phyloP scores from a whole-genome alignment of 2,329 filamentous ascomycete genomes.

The Trichoderma sp. region DNA sequence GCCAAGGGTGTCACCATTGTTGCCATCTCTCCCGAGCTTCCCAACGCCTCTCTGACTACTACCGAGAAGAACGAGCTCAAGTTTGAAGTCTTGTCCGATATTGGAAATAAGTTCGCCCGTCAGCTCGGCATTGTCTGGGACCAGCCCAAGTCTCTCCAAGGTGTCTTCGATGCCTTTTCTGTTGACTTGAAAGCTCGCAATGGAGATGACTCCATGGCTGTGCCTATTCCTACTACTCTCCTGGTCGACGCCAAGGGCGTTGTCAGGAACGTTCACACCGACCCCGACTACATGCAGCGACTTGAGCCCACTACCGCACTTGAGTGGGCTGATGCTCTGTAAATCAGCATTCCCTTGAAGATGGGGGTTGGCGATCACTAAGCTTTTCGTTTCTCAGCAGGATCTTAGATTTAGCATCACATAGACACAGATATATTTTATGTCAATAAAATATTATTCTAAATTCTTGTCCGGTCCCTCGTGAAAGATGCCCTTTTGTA shows the following conservation, averaged over 20 bases:
- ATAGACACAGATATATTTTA: background rate
- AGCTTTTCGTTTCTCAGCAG: background rate
- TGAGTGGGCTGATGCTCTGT: background rate
- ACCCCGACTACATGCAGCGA: slow-evolving; percentile 4
- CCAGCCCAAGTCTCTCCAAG: background rate
- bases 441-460: background rate
- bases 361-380: background rate
- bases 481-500: background rate
- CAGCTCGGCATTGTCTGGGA: slow-evolving; percentile 2
- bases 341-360: background rate
- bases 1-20: background rate
- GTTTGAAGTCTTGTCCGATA: background rate
- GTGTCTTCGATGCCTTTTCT: background rate
- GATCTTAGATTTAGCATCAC: background rate
- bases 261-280: background rate
- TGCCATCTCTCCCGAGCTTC: slow-evolving; percentile 4
- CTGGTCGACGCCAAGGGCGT: background rate
- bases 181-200: background rate
- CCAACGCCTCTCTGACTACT: background rate
- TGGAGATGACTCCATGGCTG: background rate
- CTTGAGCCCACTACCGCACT: slow-evolving; percentile 1
- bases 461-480: background rate
- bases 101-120: slow-evolving; percentile 1
- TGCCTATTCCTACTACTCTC: slow-evolving; percentile 3
- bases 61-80: slow-evolving; percentile 10